Evolutionary conservation across 805 yeast genomes (phyloP), one percentile per base, ranked within the genome.

Genomic region (Pichia nanzhaoensis): DNA sequence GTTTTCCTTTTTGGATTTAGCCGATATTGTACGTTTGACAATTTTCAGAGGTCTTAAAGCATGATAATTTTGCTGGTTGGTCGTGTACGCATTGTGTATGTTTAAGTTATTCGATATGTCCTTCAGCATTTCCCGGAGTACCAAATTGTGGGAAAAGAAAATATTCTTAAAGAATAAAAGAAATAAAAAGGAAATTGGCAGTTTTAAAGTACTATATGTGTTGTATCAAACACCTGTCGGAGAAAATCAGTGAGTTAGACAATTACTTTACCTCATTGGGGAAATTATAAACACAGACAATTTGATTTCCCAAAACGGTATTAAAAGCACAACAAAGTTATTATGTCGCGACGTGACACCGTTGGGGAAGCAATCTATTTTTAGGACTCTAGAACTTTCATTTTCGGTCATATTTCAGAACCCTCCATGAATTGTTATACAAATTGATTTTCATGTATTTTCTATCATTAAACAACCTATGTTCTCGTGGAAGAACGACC

Each of bases 401-500:
- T 19, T 14, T n/a, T n/a, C n/a, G n/a, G 28, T 24, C 28, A 24
- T 10, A 6, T 24, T 24, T n/a, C n/a, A n/a, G n/a, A n/a, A n/a
- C n/a, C n/a, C n/a, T n/a, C n/a, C n/a, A n/a, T n/a, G n/a, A n/a
- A n/a, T n/a, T n/a, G n/a, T n/a, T n/a, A n/a, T n/a, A n/a, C n/a
- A n/a, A n/a, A n/a, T n/a, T n/a, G n/a, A n/a, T n/a, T n/a, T n/a
- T n/a, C n/a, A n/a, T n/a, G n/a, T n/a, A n/a, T n/a, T n/a, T n/a
- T n/a, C n/a, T n/a, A n/a, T n/a, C n/a, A n/a, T n/a, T 14, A 5
- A 17, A 24, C 30, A 24, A 24, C 17, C 13, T 24, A 50, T 61
- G 42, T 46, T 53, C 4, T 39, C 59, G 3, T 63, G 67, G 67
- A 55, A 44, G 19, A 59, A 57, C 34, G 65, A 60, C 34, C 66